Conservation (phyloP, 257 asterid species). For the Ligustrum vulgare region DNA sequence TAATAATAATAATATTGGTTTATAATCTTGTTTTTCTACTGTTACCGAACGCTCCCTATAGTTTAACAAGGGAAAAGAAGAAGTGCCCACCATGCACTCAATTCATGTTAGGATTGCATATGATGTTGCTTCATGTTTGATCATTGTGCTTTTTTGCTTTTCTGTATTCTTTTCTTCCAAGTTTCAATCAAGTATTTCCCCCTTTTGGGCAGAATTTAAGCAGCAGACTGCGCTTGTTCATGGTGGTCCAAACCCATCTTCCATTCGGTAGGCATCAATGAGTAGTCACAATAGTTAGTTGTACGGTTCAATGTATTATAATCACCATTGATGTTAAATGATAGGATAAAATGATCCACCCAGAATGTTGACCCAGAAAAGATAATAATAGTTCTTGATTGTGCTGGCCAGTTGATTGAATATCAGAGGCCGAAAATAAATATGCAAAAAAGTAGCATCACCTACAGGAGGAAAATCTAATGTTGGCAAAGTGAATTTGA, state of each 20-base stretch:
- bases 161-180: constrained; percentile 41
- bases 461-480: not conserved
- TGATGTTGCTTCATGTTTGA: constrained; percentile 51
- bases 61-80: constrained; percentile 28
- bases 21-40: too few species aligned
- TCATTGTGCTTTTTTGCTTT: constrained; percentile 46
- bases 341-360: not conserved
- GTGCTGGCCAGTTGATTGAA: too few species aligned
- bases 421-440: too few species aligned
- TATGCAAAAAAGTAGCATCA: not conserved
- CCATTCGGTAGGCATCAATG: constrained; percentile 32
- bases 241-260: constrained; percentile 44
- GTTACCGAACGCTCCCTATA: too few species aligned
- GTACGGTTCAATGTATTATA: not conserved
- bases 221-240: constrained; percentile 20
- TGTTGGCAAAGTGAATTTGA: not conserved
- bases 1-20: too few species aligned
- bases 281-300: constrained; percentile 6
- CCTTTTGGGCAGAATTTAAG: constrained; percentile 9
- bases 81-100: constrained; percentile 42
- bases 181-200: constrained; percentile 11
- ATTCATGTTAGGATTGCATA: constrained; percentile 34
- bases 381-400: too few species aligned
- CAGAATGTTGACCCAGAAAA: too few species aligned
- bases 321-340: not conserved